phyloP scores from a whole-genome alignment of 2,329 filamentous ascomycete genomes.

The Xylariales sp. region DNA sequence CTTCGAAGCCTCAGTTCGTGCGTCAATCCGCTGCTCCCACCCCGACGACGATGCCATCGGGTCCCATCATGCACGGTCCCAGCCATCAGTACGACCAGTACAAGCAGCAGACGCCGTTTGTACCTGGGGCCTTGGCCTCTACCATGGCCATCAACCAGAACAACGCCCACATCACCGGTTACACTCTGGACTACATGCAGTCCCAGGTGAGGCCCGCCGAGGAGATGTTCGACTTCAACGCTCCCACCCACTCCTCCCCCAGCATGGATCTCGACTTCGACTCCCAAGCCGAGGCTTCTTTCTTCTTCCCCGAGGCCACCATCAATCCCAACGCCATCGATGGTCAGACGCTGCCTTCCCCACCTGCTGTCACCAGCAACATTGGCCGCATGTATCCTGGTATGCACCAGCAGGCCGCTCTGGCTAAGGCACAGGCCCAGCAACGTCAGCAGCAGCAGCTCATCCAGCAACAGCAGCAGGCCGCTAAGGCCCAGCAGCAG shows the following conservation, averaged over 20 bases:
- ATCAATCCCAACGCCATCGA: slow-evolving; percentile 72
- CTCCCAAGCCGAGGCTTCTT: slow-evolving; percentile 51
- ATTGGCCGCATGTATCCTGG: slow-evolving; percentile 83
- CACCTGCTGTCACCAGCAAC: slow-evolving; percentile 45
- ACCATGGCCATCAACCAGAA: slow-evolving; percentile 73
- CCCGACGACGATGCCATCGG: slow-evolving; percentile 47
- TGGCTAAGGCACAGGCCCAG: slow-evolving; percentile 68
- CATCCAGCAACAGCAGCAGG: slow-evolving; percentile 40
- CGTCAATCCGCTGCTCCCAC: slow-evolving; percentile 48
- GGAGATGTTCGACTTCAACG: slow-evolving; percentile 69
- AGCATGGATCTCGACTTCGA: slow-evolving; percentile 70
- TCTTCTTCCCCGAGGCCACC: slow-evolving; percentile 58
- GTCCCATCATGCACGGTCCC: slow-evolving; percentile 66
- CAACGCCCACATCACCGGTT: slow-evolving; percentile 49
- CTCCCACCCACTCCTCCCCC: slow-evolving; percentile 55
- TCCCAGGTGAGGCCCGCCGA: slow-evolving; percentile 58
- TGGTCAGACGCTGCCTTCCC: slow-evolving; percentile 45
- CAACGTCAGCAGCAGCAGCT: slow-evolving; percentile 19
- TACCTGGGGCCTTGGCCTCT: slow-evolving; percentile 75
- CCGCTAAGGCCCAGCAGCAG: slow-evolving; percentile 39
- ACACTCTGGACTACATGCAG: slow-evolving; percentile 49
- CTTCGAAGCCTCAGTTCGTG: slow-evolving; percentile 50
- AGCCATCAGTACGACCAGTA: slow-evolving; percentile 95
- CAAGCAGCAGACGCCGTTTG: slow-evolving; percentile 91
- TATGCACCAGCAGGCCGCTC: slow-evolving; percentile 84